Evolutionary conservation across 208 protist genomes (phyloP).

Genomic region (Leishmania lainsoni): DNA sequence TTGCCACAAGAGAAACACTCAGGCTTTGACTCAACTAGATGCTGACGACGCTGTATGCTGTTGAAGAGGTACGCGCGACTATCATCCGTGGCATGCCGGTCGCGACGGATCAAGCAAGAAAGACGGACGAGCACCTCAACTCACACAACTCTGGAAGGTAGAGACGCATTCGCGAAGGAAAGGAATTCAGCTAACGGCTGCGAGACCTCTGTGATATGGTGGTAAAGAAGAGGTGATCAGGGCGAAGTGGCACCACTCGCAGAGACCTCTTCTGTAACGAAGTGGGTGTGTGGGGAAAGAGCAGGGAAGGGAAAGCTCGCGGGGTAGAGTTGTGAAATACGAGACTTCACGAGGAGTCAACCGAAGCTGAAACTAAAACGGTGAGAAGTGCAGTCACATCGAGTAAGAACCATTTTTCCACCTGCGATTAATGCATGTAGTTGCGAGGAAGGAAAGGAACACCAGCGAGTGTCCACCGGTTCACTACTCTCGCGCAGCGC

Average conservation of each 20-base stretch:
- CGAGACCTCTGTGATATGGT: neutral
- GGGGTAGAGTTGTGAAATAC: neutral
- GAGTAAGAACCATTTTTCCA: neutral
- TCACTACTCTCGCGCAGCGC: neutral
- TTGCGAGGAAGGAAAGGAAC: too few species aligned
- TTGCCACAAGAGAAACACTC: neutral
- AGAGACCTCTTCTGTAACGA: neutral
- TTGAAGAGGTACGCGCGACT: neutral
- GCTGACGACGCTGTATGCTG: neutral
- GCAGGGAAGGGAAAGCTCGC: neutral
- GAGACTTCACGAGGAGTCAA: neutral
- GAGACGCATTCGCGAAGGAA: neutral
- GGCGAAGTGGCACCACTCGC: neutral
- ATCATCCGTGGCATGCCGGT: neutral
- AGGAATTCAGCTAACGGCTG: neutral
- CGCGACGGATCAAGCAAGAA: neutral
- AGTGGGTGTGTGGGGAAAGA: neutral
- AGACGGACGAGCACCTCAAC: neutral
- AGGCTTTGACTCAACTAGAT: neutral
- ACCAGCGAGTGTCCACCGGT: neutral
- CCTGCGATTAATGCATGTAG: neutral
- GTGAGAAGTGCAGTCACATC: neutral
- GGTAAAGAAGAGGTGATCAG: neutral
- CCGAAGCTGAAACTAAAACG: neutral
- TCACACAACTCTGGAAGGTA: neutral